These are phyloP conservation scores for Pseudevernia furfuracea DNA, from an alignment of 495 filamentous ascomycete species.

Conservation along the genomic window DNA sequence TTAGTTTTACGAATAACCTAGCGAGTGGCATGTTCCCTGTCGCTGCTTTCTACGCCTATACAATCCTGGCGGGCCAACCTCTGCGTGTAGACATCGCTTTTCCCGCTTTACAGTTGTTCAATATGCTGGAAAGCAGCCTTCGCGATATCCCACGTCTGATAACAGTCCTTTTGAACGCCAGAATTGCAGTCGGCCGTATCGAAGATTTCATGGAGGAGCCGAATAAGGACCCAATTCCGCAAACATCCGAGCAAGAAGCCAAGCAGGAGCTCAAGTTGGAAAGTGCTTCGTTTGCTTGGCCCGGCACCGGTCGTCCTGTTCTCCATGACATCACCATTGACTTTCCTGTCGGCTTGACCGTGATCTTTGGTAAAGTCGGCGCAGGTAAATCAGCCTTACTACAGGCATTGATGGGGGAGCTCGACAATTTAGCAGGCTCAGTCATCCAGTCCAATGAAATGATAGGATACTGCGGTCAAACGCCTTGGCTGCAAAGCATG, in stretches of 20 bases:
- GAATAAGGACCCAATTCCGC: constrained; percentile 50
- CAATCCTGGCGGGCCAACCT: constrained; percentile 52
- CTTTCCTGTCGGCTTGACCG: constrained; percentile 58
- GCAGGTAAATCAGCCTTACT: constrained; percentile 75
- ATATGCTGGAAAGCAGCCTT: constrained; percentile 60
- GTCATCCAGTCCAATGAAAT: constrained; percentile 55
- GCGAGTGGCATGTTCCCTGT: constrained; percentile 67
- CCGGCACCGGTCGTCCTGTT: constrained; percentile 52
- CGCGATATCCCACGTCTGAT: constrained; percentile 64
- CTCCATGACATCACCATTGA: constrained; percentile 54
- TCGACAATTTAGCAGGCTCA: constrained; percentile 57
- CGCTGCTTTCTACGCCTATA: constrained; percentile 71
- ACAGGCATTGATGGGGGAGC: constrained; percentile 69
- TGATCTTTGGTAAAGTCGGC: constrained; percentile 64
- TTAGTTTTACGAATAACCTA: constrained; percentile 54
- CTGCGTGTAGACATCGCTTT: constrained; percentile 73
- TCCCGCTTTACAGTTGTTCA: constrained; percentile 70
- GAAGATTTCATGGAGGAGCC: constrained; percentile 79
- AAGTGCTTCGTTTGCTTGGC: constrained; percentile 70
- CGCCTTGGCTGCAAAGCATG: constrained; percentile 89
- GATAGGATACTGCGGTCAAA: constrained; percentile 75
- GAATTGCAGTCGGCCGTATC: constrained; percentile 67
- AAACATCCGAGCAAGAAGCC: background rate
- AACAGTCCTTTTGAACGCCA: constrained; percentile 63
- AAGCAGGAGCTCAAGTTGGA: constrained; percentile 39